A percentile compares a stretch with the other conserved stretches of the same genome.
Evolutionary conservation across 2,329 filamentous ascomycete genomes (phyloP).

Genomic region (Verticillium nubilum): DNA sequence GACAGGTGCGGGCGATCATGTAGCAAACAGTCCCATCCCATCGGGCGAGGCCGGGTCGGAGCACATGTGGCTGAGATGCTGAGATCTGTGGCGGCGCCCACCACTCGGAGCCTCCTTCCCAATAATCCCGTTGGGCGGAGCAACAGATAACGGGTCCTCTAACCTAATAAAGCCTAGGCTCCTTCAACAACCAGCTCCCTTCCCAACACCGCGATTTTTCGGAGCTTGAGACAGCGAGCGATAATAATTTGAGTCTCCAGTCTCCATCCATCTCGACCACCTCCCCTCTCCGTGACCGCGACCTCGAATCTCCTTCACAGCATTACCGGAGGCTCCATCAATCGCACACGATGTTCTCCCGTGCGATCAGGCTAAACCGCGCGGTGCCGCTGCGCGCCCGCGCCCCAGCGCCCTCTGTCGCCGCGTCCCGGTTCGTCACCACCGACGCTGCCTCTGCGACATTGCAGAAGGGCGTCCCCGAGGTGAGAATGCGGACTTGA

Average conservation of each 20-base stretch:
- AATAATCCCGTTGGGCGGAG: constrained; percentile 13
- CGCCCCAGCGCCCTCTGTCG: constrained; percentile 29
- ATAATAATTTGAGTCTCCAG: constrained; percentile 19
- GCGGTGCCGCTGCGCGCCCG: constrained; percentile 53
- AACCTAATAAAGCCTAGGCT: constrained; percentile 22
- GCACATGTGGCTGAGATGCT: not conserved
- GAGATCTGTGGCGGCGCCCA: constrained; percentile 1
- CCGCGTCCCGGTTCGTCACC: constrained; percentile 72
- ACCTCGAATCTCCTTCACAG: constrained; percentile 17
- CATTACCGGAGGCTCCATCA: constrained; percentile 24
- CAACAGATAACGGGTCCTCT: constrained; percentile 9
- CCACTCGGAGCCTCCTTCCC: constrained; percentile 2
- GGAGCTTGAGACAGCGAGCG: constrained; percentile 25
- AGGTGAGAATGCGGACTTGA: constrained; percentile 28
- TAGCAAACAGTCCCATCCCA: not conserved
- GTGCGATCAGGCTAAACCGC: constrained; percentile 58
- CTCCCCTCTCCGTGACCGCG: constrained; percentile 16
- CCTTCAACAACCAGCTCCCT: constrained; percentile 28
- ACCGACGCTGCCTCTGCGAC: constrained; percentile 92
- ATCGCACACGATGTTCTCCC: constrained; percentile 60
- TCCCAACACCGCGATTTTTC: constrained; percentile 40
- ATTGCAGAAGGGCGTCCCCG: constrained; percentile 66
- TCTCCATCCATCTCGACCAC: constrained; percentile 7
- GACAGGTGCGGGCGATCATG: not conserved
- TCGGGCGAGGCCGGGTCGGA: not conserved